phyloP scores from a whole-genome alignment of 805 yeast genomes.

The Kodamaea fukazawae region DNA sequence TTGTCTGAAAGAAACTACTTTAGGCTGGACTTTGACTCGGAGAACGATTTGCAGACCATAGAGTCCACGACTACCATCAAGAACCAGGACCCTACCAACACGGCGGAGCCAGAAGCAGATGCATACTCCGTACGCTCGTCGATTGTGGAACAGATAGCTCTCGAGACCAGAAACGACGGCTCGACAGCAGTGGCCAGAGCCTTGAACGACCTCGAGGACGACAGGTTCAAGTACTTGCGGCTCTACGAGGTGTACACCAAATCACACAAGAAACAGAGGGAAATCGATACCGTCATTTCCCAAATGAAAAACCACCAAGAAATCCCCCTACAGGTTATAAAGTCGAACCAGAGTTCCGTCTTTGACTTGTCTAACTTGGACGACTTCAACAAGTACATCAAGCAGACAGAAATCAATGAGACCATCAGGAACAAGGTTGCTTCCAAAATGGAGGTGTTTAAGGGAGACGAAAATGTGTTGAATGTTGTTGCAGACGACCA shows the following conservation, averaged over 20 bases:
- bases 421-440: slow-evolving; percentile 21
- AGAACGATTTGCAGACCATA: slow-evolving; percentile 14
- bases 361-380: slow-evolving; percentile 31
- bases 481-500: slow-evolving; percentile 25
- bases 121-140: slow-evolving; percentile 23
- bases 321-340: slow-evolving; percentile 12
- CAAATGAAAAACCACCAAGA: slow-evolving; percentile 11
- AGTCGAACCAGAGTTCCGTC: slow-evolving; percentile 18
- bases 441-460: slow-evolving; percentile 1
- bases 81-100: background rate
- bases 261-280: slow-evolving; percentile 6
- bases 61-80: background rate
- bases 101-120: slow-evolving; percentile 1
- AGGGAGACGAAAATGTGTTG: slow-evolving; percentile 19
- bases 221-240: slow-evolving; percentile 27
- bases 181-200: slow-evolving; percentile 1
- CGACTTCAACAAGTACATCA: slow-evolving; percentile 34
- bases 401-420: slow-evolving; percentile 35
- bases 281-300: slow-evolving; percentile 5
- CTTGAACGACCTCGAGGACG: slow-evolving; percentile 12
- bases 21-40: slow-evolving; percentile 20
- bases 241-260: slow-evolving; percentile 21
- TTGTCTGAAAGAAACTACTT: slow-evolving; percentile 14
- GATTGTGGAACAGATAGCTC: slow-evolving; percentile 21
- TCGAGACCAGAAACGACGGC: slow-evolving; percentile 1